These are phyloP conservation scores for Dictyophora rubrovolvata DNA, from an alignment of 768 basidiomycete species.

Conservation along the genomic window DNA sequence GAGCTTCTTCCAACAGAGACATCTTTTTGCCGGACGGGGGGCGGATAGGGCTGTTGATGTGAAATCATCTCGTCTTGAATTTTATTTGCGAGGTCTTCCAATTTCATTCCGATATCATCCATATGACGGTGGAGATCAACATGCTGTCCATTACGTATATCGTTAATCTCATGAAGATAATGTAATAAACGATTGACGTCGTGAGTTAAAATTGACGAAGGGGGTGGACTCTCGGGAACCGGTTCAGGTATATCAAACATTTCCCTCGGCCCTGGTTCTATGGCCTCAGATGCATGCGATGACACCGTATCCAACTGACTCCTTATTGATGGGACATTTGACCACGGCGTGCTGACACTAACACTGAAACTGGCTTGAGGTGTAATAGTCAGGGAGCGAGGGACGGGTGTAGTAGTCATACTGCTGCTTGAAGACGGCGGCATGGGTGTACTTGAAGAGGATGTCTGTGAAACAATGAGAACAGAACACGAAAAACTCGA, in stretches of 20 bases:
- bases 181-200: conserved; percentile 32
- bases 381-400: conserved; percentile 23
- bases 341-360: conserved; percentile 40
- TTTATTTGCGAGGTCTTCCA: conserved; percentile 51
- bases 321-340: conserved; percentile 38
- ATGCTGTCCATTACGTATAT: conserved; percentile 50
- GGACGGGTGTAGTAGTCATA: conserved; percentile 30
- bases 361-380: conserved; percentile 35
- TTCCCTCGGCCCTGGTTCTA: conserved; percentile 40
- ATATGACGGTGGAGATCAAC: conserved; percentile 58
- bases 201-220: conserved; percentile 27
- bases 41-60: conserved; percentile 16
- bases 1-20: conserved; percentile 36
- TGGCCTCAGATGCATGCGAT: conserved; percentile 30
- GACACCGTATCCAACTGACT: conserved; percentile 34
- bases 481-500: neutral
- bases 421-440: conserved; percentile 19
- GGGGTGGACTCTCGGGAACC: conserved; percentile 6
- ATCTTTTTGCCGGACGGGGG: conserved; percentile 27
- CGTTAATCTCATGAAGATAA: conserved; percentile 54
- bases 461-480: neutral
- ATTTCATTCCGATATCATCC: conserved; percentile 56
- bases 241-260: conserved; percentile 17
- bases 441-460: conserved; percentile 4
- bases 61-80: conserved; percentile 25